phyloP scores from a whole-genome alignment of 2,329 filamentous ascomycete species.

The Calcarisporium arbuscula region DNA sequence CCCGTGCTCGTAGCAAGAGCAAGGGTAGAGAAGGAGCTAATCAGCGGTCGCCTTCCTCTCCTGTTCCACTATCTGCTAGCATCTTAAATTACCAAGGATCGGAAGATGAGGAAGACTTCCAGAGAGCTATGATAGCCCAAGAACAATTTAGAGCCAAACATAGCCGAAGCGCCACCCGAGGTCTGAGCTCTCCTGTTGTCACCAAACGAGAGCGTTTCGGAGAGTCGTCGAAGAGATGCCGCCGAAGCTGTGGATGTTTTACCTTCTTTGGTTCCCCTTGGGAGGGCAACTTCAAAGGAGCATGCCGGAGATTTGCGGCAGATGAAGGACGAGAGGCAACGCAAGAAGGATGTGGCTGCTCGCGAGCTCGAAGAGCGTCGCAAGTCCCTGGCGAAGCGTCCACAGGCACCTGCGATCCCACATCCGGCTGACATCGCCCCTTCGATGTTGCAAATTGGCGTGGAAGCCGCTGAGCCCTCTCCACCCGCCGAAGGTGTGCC shows the following conservation, averaged over 20 bases:
- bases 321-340: constrained; percentile 54
- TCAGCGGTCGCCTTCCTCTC: constrained; percentile 70
- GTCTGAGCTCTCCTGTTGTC: constrained; percentile 27
- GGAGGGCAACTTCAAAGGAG: constrained; percentile 35
- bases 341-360: constrained; percentile 69
- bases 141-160: constrained; percentile 52
- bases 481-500: constrained; percentile 37
- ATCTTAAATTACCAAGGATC: constrained; percentile 33
- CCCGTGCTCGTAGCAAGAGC: constrained; percentile 61
- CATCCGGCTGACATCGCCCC: constrained; percentile 55
- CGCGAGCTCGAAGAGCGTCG: constrained; percentile 84
- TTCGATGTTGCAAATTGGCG: constrained; percentile 18
- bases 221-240: constrained; percentile 29
- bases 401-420: constrained; percentile 73
- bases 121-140: constrained; percentile 44
- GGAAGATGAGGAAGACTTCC: constrained; percentile 60
- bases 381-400: constrained; percentile 72
- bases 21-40: constrained; percentile 51
- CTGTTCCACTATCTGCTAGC: constrained; percentile 64
- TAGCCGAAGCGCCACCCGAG: constrained; percentile 43
- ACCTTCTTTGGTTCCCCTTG: constrained; percentile 21
- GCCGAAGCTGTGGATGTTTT: constrained; percentile 24
- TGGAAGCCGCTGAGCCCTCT: constrained; percentile 39
- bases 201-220: constrained; percentile 30
- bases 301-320: constrained; percentile 48